phyloP scores from a whole-genome alignment of 2,329 filamentous ascomycete species.

The Stagonosporopsis chrysanthemi region DNA sequence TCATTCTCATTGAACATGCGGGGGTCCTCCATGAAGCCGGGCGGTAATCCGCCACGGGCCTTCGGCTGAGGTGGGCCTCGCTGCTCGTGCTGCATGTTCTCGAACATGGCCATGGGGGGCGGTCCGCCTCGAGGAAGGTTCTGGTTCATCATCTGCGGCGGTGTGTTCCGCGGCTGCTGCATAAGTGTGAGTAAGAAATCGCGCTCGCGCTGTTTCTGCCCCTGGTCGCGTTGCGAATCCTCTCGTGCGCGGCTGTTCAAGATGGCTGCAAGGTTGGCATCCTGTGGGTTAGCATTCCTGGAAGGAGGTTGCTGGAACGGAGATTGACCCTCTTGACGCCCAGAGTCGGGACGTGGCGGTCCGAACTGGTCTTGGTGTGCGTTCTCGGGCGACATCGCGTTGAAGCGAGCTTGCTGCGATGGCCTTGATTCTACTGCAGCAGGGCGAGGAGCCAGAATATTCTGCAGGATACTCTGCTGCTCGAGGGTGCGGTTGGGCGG shows the following conservation, averaged over 20 bases:
- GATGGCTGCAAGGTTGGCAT: constrained; percentile 45
- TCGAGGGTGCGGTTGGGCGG: constrained; percentile 41
- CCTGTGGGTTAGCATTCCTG: constrained; percentile 41
- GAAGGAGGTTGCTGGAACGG: constrained; percentile 41
- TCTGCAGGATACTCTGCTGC: constrained; percentile 47
- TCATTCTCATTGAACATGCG: constrained; percentile 45
- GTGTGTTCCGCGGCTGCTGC: constrained; percentile 61
- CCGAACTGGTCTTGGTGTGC: constrained; percentile 41
- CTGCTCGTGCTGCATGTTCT: constrained; percentile 39
- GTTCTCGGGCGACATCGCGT: constrained; percentile 47
- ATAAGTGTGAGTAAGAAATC: constrained; percentile 88
- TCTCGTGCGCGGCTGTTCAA: constrained; percentile 51
- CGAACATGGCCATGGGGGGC: constrained; percentile 46
- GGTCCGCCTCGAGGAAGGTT: constrained; percentile 47
- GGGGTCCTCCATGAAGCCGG: constrained; percentile 49
- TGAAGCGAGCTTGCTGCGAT: constrained; percentile 43
- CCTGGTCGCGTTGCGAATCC: constrained; percentile 48
- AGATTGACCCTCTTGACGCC: constrained; percentile 41
- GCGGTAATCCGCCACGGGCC: constrained; percentile 45
- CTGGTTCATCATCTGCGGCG: constrained; percentile 44
- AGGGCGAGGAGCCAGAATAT: constrained; percentile 44
- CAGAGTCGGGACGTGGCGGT: constrained; percentile 41
- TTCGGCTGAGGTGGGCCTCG: constrained; percentile 50
- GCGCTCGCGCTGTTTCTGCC: constrained; percentile 68
- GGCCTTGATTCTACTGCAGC: constrained; percentile 39